A percentile compares a stretch with the other conserved stretches of the same genome.
phyloP scores from a whole-genome alignment of 805 yeast species.

The Pichia heedii region DNA sequence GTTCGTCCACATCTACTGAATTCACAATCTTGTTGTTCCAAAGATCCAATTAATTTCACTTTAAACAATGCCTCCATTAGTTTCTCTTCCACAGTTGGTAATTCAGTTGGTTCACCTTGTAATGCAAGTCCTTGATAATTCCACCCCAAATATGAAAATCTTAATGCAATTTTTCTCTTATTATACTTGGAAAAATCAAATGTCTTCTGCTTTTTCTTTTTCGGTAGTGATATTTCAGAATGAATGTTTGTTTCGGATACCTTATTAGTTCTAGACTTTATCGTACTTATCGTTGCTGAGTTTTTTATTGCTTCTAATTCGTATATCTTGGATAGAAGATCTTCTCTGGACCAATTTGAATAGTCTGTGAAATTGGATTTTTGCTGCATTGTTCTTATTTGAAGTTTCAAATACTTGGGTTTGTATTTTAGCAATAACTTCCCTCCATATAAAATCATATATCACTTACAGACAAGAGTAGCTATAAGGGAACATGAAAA shows the following conservation, averaged over 20 bases:
- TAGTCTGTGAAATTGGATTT: slow-evolving; percentile 29
- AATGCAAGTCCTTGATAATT: slow-evolving; percentile 83
- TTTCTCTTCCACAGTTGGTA: slow-evolving; percentile 80
- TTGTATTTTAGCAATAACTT: no score
- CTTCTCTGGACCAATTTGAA: slow-evolving; percentile 54
- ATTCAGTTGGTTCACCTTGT: slow-evolving; percentile 65
- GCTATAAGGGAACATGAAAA: no score
- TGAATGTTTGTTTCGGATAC: no score
- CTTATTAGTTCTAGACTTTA: no score
- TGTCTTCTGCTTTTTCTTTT: slow-evolving; percentile 27
- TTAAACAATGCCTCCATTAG: slow-evolving; percentile 63
- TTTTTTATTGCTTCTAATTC: slow-evolving; percentile 40
- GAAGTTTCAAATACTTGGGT: no score
- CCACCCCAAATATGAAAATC: slow-evolving; percentile 91
- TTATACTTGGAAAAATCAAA: slow-evolving; percentile 60
- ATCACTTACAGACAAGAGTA: no score
- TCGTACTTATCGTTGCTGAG: no score
- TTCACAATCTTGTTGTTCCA: slow-evolving; percentile 52
- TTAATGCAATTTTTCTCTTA: slow-evolving; percentile 65
- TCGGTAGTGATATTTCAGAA: neutral
- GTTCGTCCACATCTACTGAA: slow-evolving; percentile 94
- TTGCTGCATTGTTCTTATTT: neutral
- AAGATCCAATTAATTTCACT: slow-evolving; percentile 54
- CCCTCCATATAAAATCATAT: no score
- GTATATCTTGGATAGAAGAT: slow-evolving; percentile 46